A percentile compares a stretch with the other conserved stretches of the same genome.
These are phyloP conservation scores for Gossypium davidsonii DNA, from an alignment of 441 rosid genomes.

Conservation along the genomic window DNA sequence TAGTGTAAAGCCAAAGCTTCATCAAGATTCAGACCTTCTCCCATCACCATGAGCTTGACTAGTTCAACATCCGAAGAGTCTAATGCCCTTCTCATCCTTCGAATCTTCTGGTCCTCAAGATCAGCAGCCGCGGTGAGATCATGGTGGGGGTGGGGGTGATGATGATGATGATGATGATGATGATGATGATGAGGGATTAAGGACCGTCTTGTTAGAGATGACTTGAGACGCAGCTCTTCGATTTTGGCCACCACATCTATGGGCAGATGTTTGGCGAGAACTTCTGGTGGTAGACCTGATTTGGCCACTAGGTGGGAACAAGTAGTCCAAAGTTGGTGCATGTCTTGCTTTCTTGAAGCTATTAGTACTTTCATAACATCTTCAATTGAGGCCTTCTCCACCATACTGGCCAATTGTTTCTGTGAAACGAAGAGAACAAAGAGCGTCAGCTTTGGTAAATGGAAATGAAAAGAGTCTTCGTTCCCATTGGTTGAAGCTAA, in stretches of 20 bases:
- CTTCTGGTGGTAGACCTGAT: slow-evolving; percentile 85
- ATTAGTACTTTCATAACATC: slow-evolving; percentile 94
- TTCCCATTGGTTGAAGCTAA: slow-evolving; percentile 4
- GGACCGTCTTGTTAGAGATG: slow-evolving; percentile 64
- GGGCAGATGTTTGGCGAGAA: slow-evolving; percentile 82
- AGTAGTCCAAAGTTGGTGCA: slow-evolving; percentile 94
- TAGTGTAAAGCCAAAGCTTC: slow-evolving; percentile 90
- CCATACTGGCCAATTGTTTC: slow-evolving; percentile 93
- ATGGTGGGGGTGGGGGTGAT: slow-evolving; percentile 41
- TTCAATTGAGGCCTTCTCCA: slow-evolving; percentile 94
- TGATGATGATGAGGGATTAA: slow-evolving; percentile 44
- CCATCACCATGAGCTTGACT: slow-evolving; percentile 98
- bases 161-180: slow-evolving; percentile 36
- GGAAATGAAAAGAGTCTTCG: not conserved
- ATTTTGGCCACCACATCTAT: slow-evolving; percentile 85
- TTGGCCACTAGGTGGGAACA: slow-evolving; percentile 95
- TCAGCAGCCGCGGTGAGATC: slow-evolving; percentile 59
- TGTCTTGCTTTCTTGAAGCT: slow-evolving; percentile 94
- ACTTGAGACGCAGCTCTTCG: slow-evolving; percentile 86
- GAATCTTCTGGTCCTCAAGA: slow-evolving; percentile 87
- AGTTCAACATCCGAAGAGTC: slow-evolving; percentile 94
- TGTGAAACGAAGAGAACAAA: slow-evolving; percentile 25
- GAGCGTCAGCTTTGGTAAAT: not conserved
- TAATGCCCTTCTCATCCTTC: slow-evolving; percentile 85
- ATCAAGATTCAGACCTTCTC: slow-evolving; percentile 90